These are phyloP conservation scores for Boletus vermiculosoides DNA, from an alignment of 768 basidiomycete genomes.

Conservation along the genomic window DNA sequence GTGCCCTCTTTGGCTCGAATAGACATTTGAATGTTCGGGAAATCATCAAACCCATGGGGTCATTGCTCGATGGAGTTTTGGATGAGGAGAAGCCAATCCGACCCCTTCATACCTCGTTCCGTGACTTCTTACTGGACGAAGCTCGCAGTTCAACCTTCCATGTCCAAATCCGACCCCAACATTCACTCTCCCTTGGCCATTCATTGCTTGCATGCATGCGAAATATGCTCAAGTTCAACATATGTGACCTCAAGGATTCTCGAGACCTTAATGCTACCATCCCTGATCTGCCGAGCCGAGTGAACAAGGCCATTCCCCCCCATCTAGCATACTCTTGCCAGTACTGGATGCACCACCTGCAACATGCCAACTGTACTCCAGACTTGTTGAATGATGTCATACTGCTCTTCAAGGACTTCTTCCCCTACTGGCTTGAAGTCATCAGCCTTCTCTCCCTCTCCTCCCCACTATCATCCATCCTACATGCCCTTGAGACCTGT, in stretches of 20 bases:
- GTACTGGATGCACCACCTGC: not conserved
- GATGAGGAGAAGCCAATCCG: not conserved
- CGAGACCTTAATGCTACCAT: not conserved
- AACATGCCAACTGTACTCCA: not conserved
- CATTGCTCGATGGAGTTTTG: not conserved
- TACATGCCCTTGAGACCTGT: no score
- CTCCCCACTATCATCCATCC: not conserved
- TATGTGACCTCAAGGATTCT: not conserved
- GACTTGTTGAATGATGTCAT: slow-evolving; percentile 16
- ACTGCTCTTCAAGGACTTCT: slow-evolving; percentile 20
- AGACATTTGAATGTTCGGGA: not conserved
- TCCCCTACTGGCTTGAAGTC: slow-evolving; percentile 41
- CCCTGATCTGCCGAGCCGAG: not conserved
- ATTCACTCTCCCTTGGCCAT: not conserved
- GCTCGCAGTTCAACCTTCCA: not conserved
- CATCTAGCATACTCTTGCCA: not conserved
- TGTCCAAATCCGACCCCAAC: not conserved
- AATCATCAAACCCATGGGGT: not conserved
- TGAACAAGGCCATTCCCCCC: not conserved
- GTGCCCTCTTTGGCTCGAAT: not conserved
- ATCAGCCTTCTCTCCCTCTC: slow-evolving; percentile 23
- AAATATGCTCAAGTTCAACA: not conserved
- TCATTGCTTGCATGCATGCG: not conserved
- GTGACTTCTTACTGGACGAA: not conserved
- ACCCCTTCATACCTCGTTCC: not conserved